Conservation (phyloP, 2,329 filamentous ascomycete species). For the Beauveria bassiana region DNA sequence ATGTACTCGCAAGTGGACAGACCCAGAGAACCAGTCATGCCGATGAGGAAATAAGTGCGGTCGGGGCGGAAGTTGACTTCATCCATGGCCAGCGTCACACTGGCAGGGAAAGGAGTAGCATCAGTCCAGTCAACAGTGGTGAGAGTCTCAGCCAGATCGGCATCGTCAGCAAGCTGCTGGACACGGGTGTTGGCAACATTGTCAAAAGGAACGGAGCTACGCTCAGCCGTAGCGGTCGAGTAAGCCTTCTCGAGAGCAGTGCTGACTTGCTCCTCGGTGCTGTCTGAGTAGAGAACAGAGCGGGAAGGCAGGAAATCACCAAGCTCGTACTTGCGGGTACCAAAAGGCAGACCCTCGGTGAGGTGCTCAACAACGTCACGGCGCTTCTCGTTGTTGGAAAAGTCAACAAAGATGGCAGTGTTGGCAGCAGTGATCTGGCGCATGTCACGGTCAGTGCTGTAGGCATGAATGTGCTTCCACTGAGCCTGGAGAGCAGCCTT, state of each 20-base stretch:
- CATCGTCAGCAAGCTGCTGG: conserved; percentile 9
- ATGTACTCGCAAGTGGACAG: conserved; percentile 11
- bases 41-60: conserved; percentile 12
- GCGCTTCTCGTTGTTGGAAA: conserved; percentile 6
- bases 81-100: conserved; percentile 9
- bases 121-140: conserved; percentile 11
- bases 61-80: conserved; percentile 9
- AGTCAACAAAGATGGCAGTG: conserved; percentile 9
- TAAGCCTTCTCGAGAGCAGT: conserved; percentile 2
- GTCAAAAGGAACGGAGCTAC: conserved; percentile 8
- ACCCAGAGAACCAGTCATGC: conserved; percentile 11
- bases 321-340: conserved; percentile 9
- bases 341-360: conserved; percentile 7
- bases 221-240: background rate
- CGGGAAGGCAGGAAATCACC: conserved; percentile 9
- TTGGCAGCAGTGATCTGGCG: conserved; percentile 8
- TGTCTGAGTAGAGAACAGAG: conserved; percentile 10
- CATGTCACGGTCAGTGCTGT: conserved; percentile 9
- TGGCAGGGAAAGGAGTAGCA: conserved; percentile 8
- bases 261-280: conserved; percentile 8
- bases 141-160: conserved; percentile 6
- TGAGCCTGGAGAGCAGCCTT: conserved; percentile 4
- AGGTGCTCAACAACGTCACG: conserved; percentile 11
- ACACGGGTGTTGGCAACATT: conserved; percentile 8
- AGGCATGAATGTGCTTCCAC: conserved; percentile 11